A percentile compares a stretch with the other conserved stretches of the same genome.
These are phyloP conservation scores for Ustilaginoidea virens DNA, from an alignment of 2,329 filamentous ascomycete species.

Conservation along the genomic window DNA sequence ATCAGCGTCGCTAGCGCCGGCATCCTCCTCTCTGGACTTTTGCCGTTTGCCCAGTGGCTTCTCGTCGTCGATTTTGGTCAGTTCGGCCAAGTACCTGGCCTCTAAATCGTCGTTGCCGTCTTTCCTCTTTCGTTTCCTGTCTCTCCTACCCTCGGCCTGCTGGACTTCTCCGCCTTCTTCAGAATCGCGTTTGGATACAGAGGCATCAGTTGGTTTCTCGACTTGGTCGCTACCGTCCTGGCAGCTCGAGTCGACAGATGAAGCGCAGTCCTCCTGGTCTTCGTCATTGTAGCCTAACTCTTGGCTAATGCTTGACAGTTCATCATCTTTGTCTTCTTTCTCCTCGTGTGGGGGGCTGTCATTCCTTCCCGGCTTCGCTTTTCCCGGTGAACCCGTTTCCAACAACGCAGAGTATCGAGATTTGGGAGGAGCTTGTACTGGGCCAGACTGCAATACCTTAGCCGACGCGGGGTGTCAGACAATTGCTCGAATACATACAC, in stretches of 20 bases:
- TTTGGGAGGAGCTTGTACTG: conserved; percentile 29
- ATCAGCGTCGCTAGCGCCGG: conserved; percentile 27
- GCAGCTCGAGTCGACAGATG: conserved; percentile 9
- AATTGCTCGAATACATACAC: conserved; percentile 45
- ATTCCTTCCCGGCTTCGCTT: no score
- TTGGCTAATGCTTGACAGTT: conserved; percentile 13
- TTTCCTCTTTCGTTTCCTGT: conserved; percentile 51
- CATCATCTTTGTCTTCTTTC: conserved; percentile 15
- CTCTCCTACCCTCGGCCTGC: conserved; percentile 22
- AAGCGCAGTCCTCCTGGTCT: conserved; percentile 8
- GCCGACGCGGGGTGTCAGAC: background rate
- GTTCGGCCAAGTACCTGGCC: conserved; percentile 50
- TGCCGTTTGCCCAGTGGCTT: conserved; percentile 39
- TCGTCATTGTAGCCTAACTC: conserved; percentile 15
- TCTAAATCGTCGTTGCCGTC: conserved; percentile 57
- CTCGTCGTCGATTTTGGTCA: conserved; percentile 44
- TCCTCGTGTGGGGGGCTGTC: conserved; percentile 12
- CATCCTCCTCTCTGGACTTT: conserved; percentile 22
- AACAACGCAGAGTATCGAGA: conserved; percentile 27
- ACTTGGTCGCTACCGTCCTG: conserved; percentile 11
- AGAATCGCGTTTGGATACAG: conserved; percentile 2
- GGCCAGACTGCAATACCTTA: conserved; percentile 27
- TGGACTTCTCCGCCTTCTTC: conserved; percentile 18
- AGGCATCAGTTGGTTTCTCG: background rate
- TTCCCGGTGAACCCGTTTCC: no score